phyloP scores from a whole-genome alignment of 768 basidiomycete genomes.

The Podaxis pistillaris region DNA sequence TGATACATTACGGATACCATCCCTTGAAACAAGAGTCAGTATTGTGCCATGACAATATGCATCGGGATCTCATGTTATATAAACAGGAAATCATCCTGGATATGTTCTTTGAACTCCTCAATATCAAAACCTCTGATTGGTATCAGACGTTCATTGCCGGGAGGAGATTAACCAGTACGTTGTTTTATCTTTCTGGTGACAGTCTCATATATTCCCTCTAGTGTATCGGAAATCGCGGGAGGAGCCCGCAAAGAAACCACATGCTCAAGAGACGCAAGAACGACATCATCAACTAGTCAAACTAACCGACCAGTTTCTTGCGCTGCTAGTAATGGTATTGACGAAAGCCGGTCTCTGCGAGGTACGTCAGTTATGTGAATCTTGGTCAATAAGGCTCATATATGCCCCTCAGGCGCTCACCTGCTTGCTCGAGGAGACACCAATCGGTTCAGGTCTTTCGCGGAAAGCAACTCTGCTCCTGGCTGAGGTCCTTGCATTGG shows the following conservation, averaged over 20 bases:
- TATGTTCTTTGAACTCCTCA: constrained; percentile 90
- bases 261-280: constrained; percentile 39
- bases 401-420: constrained; percentile 65
- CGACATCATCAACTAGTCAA: constrained; percentile 59
- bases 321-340: constrained; percentile 79
- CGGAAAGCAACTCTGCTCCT: constrained; percentile 90
- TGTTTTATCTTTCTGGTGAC: neutral
- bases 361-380: constrained; percentile 42
- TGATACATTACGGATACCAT: constrained; percentile 85
- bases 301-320: constrained; percentile 90
- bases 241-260: constrained; percentile 29
- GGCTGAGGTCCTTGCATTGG: constrained; percentile 87
- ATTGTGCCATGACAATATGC: neutral
- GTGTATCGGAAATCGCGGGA: constrained; percentile 66
- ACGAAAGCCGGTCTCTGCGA: constrained; percentile 87
- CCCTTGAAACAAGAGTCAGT: constrained; percentile 78
- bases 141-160: constrained; percentile 91
- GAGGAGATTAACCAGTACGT: constrained; percentile 76
- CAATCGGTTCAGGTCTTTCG: constrained; percentile 67
- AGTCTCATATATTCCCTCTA: constrained; percentile 23
- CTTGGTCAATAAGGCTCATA: constrained; percentile 6
- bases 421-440: constrained; percentile 79
- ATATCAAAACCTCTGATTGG: constrained; percentile 92
- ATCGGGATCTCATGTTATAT: constrained; percentile 4
- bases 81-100: constrained; percentile 87